These are phyloP conservation scores for Aphelidium insulamus DNA, from an alignment of 371 early-diverging fungal genomes.

Conservation along the genomic window DNA sequence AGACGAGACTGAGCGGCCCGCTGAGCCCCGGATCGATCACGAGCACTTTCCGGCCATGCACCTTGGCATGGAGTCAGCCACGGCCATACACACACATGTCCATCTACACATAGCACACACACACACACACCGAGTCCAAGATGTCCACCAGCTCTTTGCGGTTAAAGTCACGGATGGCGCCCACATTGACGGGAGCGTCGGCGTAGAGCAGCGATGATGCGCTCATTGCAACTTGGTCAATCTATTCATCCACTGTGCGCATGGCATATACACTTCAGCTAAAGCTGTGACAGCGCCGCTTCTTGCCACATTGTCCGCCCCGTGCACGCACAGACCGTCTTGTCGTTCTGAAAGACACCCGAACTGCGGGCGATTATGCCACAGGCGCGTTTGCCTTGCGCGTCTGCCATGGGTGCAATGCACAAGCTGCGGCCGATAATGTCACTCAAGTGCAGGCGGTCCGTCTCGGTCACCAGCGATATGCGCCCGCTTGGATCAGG, in stretches of 20 bases:
- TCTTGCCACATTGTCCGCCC: slow-evolving; percentile 79
- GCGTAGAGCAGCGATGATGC: too few relatives aligned
- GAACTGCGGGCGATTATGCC: slow-evolving; percentile 75
- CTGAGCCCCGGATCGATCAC: slow-evolving; percentile 63
- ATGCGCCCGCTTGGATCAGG: slow-evolving; percentile 51
- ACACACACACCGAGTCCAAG: too few relatives aligned
- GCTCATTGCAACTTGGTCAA: too few relatives aligned
- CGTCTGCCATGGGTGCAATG: slow-evolving; percentile 24
- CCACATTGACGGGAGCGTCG: too few relatives aligned
- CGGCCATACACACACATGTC: too few relatives aligned
- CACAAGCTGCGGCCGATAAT: slow-evolving; percentile 69
- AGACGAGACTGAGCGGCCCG: slow-evolving; percentile 60
- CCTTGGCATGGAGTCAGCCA: too few relatives aligned
- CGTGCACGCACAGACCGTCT: slow-evolving; percentile 63
- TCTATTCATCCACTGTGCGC: too few relatives aligned
- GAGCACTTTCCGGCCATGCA: slow-evolving; percentile 66
- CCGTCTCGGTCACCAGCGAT: slow-evolving; percentile 41
- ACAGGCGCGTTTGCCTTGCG: slow-evolving; percentile 22
- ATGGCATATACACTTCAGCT: too few relatives aligned
- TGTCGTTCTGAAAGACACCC: slow-evolving; percentile 70
- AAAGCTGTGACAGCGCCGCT: too few relatives aligned
- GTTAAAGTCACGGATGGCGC: too few relatives aligned
- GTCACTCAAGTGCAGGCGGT: slow-evolving; percentile 56
- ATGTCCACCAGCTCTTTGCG: too few relatives aligned
- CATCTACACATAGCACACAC: too few relatives aligned